Evolutionary conservation across 345 rosid genomes (phyloP).

Genomic region (Orychophragmus violaceus): DNA sequence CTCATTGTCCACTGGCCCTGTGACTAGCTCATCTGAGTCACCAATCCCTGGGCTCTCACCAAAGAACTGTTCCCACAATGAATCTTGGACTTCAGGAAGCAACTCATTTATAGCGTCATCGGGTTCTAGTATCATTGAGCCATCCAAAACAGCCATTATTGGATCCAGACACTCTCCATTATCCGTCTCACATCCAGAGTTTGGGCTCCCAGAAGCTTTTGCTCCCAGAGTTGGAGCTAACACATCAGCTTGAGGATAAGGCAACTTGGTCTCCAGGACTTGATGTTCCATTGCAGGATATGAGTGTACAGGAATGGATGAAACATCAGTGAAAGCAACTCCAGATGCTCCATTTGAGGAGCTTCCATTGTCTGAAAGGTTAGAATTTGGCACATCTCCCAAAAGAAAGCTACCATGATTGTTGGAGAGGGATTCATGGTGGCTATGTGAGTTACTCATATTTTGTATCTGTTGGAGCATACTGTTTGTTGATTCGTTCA

Average conservation of each 20-base stretch:
- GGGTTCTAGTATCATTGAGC: constrained; percentile 29
- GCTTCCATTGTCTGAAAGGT: constrained; percentile 36
- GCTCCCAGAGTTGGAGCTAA: constrained; percentile 30
- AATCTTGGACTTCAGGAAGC: constrained; percentile 47
- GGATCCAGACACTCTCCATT: constrained; percentile 45
- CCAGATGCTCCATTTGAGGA: constrained; percentile 39
- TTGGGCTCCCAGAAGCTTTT: constrained; percentile 30
- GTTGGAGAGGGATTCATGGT: constrained; percentile 35
- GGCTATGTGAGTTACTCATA: constrained; percentile 38
- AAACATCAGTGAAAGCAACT: constrained; percentile 41
- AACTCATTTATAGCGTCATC: constrained; percentile 35
- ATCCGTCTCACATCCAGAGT: constrained; percentile 36
- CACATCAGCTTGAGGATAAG: constrained; percentile 15
- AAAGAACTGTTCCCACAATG: constrained; percentile 67
- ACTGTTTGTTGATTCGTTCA: constrained; percentile 64
- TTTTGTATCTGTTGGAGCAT: constrained; percentile 65
- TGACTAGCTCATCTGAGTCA: constrained; percentile 49
- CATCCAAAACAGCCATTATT: constrained; percentile 39
- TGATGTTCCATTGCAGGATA: constrained; percentile 20
- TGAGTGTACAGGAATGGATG: constrained; percentile 37
- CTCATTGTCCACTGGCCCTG: constrained; percentile 40
- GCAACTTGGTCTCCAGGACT: constrained; percentile 14
- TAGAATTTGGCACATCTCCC: constrained; percentile 35
- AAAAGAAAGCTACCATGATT: constrained; percentile 32
- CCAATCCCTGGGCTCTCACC: constrained; percentile 43